Conservation (phyloP, 2,329 filamentous ascomycete species). For the Tympanopsis confertula region DNA sequence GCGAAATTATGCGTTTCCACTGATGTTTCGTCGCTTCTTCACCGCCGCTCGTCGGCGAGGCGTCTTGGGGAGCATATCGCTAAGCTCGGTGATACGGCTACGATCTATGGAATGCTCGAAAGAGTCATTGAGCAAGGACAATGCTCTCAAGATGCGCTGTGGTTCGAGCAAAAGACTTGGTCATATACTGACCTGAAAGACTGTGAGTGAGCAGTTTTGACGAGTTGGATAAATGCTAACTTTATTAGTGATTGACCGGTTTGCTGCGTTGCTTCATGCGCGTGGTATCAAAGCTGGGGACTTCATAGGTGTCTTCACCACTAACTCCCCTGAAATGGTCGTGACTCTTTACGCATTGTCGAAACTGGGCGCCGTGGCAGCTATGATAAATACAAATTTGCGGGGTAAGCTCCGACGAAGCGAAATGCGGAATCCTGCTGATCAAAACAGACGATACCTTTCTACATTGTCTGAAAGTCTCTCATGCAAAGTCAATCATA, state of each 20-base stretch:
- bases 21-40: slow-evolving; percentile 20
- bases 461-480: slow-evolving; percentile 28
- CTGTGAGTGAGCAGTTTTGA: slow-evolving; percentile 14
- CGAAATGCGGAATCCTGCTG: not conserved
- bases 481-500: slow-evolving; percentile 23
- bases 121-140: slow-evolving; percentile 15
- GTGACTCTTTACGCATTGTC: slow-evolving; percentile 28
- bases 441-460: slow-evolving; percentile 24
- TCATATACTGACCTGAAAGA: slow-evolving; percentile 29
- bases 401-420: slow-evolving; percentile 18
- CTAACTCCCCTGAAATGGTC: slow-evolving; percentile 35
- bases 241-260: slow-evolving; percentile 26
- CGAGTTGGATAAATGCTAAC: slow-evolving; percentile 2
- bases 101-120: slow-evolving; percentile 28
- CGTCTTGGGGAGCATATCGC: slow-evolving; percentile 20
- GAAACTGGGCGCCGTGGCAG: slow-evolving; percentile 29
- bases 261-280: slow-evolving; percentile 25
- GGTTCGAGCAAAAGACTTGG: slow-evolving; percentile 34
- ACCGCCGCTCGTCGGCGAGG: slow-evolving; percentile 18
- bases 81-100: slow-evolving; percentile 22
- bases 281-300: slow-evolving; percentile 23
- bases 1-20: slow-evolving; percentile 25
- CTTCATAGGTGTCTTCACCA: slow-evolving; percentile 30
- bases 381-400: slow-evolving; percentile 32
- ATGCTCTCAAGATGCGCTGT: slow-evolving; percentile 23